Conservation (phyloP, 2,329 filamentous ascomycete species). For the Sclerotinia glacialis region DNA sequence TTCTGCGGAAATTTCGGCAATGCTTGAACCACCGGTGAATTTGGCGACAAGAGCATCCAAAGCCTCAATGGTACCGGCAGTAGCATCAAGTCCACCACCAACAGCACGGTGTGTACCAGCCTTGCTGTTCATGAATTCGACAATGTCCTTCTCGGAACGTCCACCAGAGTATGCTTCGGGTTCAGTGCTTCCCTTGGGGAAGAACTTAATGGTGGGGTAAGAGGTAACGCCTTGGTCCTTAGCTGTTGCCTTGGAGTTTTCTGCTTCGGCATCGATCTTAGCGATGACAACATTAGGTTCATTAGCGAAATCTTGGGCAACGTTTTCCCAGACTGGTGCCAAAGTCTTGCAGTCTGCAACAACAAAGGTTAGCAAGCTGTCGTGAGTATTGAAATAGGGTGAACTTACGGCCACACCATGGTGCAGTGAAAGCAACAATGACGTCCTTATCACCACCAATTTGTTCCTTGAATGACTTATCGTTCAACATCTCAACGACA, state of each 20-base stretch:
- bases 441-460: conserved; percentile 86
- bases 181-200: conserved; percentile 77
- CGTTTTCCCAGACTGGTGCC: conserved; percentile 83
- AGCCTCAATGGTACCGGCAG: conserved; percentile 76
- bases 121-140: conserved; percentile 84
- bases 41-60: conserved; percentile 75
- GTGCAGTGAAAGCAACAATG: conserved; percentile 93
- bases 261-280: conserved; percentile 91
- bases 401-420: conserved; percentile 89
- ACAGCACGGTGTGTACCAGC: conserved; percentile 79
- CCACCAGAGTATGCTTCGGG: conserved; percentile 69
- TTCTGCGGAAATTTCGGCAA: conserved; percentile 66
- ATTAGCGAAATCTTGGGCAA: conserved; percentile 75
- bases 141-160: conserved; percentile 71
- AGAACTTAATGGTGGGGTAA: conserved; percentile 98
- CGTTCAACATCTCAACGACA: conserved; percentile 74
- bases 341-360: conserved; percentile 88
- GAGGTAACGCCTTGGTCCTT: conserved; percentile 73
- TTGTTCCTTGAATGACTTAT: conserved; percentile 71
- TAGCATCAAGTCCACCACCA: conserved; percentile 75
- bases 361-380: conserved; percentile 24
- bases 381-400: background rate
- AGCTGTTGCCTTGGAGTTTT: conserved; percentile 77
- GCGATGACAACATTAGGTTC: conserved; percentile 81
- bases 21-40: conserved; percentile 58